phyloP scores from a whole-genome alignment of 805 yeast genomes.

The Isabelozyma pseudorhagii region DNA sequence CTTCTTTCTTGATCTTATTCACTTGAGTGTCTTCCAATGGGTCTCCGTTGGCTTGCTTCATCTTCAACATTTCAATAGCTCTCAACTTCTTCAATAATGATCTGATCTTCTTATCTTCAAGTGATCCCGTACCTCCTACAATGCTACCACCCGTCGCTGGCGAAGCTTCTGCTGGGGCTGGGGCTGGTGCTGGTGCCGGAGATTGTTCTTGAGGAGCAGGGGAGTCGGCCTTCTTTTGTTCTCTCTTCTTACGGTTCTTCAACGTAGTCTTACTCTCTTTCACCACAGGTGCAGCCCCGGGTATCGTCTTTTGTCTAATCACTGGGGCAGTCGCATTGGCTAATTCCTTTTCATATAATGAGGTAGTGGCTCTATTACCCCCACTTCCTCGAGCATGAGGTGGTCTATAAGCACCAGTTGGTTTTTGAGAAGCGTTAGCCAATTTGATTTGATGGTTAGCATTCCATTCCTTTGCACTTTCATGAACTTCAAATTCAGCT shows the following conservation, averaged over 20 bases:
- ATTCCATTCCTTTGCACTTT: constrained; percentile 60
- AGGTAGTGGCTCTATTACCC: constrained; percentile 35
- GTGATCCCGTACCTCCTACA: constrained; percentile 60
- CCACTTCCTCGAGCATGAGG: constrained; percentile 77
- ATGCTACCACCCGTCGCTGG: constrained; percentile 35
- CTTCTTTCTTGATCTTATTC: constrained; percentile 84
- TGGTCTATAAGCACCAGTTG: constrained; percentile 92
- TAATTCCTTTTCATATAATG: constrained; percentile 59
- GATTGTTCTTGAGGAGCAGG: constrained; percentile 6
- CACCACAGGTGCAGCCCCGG: constrained; percentile 53
- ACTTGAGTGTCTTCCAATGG: constrained; percentile 90
- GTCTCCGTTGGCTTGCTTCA: constrained; percentile 80
- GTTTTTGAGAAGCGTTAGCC: constrained; percentile 44
- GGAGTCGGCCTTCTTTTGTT: constrained; percentile 44
- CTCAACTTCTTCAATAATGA: constrained; percentile 87
- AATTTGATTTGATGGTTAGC: constrained; percentile 37
- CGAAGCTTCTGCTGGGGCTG: constrained; percentile 5
- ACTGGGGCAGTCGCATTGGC: constrained; percentile 11
- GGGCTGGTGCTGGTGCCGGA: constrained; percentile 3
- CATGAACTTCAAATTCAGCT: constrained; percentile 66
- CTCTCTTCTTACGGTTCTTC: constrained; percentile 75
- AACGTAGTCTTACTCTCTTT: constrained; percentile 63
- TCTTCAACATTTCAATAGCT: constrained; percentile 89
- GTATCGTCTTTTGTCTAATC: constrained; percentile 40
- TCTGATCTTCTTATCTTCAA: constrained; percentile 91